Base-by-base conservation (phyloP, 768 basidiomycete genomes). In the Suillus subluteus region DNA sequence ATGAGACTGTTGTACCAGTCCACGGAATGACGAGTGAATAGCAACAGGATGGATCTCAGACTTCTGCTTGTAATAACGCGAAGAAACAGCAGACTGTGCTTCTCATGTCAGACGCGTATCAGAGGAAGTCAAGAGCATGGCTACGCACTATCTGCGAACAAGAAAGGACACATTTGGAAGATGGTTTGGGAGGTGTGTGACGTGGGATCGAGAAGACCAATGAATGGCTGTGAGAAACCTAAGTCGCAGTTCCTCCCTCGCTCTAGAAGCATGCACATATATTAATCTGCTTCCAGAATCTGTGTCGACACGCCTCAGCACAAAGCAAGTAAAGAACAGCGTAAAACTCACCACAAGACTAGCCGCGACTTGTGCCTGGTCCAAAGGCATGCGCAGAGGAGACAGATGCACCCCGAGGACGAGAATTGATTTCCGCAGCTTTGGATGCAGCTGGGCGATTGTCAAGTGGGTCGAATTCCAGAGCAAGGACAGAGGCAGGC, bases 11-110 rank as follows among this genome's bases (percentile, higher is more conserved):
- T n/a, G n/a, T n/a, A n/a, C n/a, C n/a, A n/a, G n/a, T n/a, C n/a
- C n/a, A n/a, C n/a, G n/a, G n/a, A n/a, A n/a, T n/a, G n/a, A n/a
- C n/a, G n/a, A n/a, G n/a, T n/a, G 92, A 92, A 94, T 94, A 12
- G 92, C 92, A 65, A 94, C 89, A 0, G 91, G 89, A 70, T 94
- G 94, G 46, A 96, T 89, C 73, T 93, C 91, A 0, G 91, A 91
- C 71, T 92, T 92, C 65, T 91, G 90, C 1, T 82, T 69, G 71
- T 92, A 89, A 75, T 92, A 95, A 48, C 94, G 82, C 1, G 93
- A 94, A 0, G 94, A 89, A 58, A 95, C 88, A 9, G 94, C 94
- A 69, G 52, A 97, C 91, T 91, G 71, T 68, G 52, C 18, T 37
- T 16, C 43, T 46, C 1, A 26, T 6, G 32, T 16, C 43, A n/a